Evolutionary conservation across 169 alveolate genomes (phyloP), one percentile per base, ranked within the genome.

Genomic region (Plasmodium vivax): DNA sequence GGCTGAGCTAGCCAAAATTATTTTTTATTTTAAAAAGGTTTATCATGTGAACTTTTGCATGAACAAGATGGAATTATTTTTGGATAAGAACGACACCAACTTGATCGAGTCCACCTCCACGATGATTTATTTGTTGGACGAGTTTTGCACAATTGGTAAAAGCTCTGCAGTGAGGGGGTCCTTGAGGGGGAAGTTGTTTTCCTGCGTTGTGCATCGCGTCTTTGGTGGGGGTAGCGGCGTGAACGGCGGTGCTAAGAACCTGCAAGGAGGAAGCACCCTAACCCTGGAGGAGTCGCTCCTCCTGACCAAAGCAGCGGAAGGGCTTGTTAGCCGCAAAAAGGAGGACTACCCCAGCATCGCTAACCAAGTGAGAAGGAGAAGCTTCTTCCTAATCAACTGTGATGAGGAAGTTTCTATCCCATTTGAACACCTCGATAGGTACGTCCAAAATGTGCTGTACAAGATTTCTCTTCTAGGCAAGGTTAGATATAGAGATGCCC

Each of bases 11-110:
- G 83, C 83, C 36, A 90, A 90, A 62, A 41, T 90, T 34, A 41
- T 90, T 41, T 45, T 45, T 38, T 90, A 90, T 51, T 90, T 90
- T 90, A 90, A 90, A 68, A 90, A 90, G 82, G 41, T 80, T 19
- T 90, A 90, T 68, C 83, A 90, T 79, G n/a, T 90, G 4, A 90
- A 90, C 36, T 80, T 90, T 80, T 90, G 94, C 27, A 79, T 90
- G 83, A 79, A 80, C 80, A 90, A 90, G 54, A 79, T 58, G 51
- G 94, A 90, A 45, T 7, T 6, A 27, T 43, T 47, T 80, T 45
- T 90, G 73, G 56, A 79, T 12, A 90, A 90, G 68, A 79, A 72
- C 1, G 56, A 90, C 19, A 10, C 83, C 2, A 41, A 32, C 72
- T 71, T 79, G 30, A 68, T 90, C 68, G 72, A 34, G 10, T 90